Conservation (phyloP, 148 eudicot species). For the Chenopodium suecicum region DNA sequence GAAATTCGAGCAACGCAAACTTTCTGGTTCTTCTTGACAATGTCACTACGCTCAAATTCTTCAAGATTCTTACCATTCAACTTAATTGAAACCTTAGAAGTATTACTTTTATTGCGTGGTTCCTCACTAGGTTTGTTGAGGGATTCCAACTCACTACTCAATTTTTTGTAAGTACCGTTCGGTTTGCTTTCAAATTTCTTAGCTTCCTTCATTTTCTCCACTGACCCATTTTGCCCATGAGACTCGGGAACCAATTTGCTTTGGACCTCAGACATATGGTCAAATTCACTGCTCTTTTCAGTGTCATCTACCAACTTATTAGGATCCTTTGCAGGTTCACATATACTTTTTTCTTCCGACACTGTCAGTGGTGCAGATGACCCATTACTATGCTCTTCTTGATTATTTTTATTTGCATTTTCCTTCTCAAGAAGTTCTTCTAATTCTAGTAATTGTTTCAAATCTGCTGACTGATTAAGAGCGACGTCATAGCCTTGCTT, state of each 20-base stretch:
- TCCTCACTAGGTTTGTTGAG: slow-evolving; percentile 53
- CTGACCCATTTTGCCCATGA: slow-evolving; percentile 34
- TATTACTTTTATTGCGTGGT: slow-evolving; percentile 36
- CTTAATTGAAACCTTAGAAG: slow-evolving; percentile 35
- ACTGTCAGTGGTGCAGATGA: slow-evolving; percentile 37
- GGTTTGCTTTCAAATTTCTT: slow-evolving; percentile 36
- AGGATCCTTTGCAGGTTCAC: slow-evolving; percentile 37
- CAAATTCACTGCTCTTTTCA: slow-evolving; percentile 42
- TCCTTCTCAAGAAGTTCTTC: slow-evolving; percentile 66
- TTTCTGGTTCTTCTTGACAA: slow-evolving; percentile 60
- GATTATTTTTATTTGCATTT: slow-evolving; percentile 39
- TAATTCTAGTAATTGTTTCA: slow-evolving; percentile 82
- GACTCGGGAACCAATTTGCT: slow-evolving; percentile 33
- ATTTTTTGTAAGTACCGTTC: slow-evolving; percentile 39
- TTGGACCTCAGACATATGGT: slow-evolving; percentile 33
- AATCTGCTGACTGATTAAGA: slow-evolving; percentile 68
- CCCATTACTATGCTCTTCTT: slow-evolving; percentile 40
- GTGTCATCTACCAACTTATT: slow-evolving; percentile 35
- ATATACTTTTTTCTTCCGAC: slow-evolving; percentile 36
- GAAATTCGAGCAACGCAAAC: slow-evolving; percentile 69
- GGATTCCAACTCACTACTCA: slow-evolving; percentile 45
- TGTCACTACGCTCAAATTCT: slow-evolving; percentile 50
- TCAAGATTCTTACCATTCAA: slow-evolving; percentile 30
- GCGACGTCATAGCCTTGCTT: slow-evolving; percentile 86
- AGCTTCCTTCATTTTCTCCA: slow-evolving; percentile 38